Percentiles rank a stretch among this genome's conserved stretches.
These are phyloP conservation scores for Sporothrix schenckii DNA, from an alignment of 2,329 filamentous ascomycete genomes.

Conservation along the genomic window DNA sequence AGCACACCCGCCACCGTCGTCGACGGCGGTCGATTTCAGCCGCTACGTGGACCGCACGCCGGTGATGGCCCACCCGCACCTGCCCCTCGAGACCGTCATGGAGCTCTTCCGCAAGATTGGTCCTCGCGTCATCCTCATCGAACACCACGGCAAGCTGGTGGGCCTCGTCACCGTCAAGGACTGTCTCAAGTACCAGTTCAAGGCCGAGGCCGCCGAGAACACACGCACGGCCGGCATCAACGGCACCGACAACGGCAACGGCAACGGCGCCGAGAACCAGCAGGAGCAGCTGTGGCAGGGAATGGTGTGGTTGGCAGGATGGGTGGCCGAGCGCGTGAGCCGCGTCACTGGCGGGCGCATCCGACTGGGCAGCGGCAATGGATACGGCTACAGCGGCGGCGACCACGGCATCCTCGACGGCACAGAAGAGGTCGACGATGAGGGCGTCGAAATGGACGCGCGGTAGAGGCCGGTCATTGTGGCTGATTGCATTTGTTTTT, in stretches of 20 bases:
- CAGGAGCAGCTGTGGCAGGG: slow-evolving; percentile 67
- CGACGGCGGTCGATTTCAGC: slow-evolving; percentile 71
- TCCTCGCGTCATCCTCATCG: slow-evolving; percentile 83
- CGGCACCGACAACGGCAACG: slow-evolving; percentile 54
- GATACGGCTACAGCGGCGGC: slow-evolving; percentile 38
- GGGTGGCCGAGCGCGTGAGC: slow-evolving; percentile 60
- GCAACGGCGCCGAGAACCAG: slow-evolving; percentile 57
- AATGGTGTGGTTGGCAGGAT: slow-evolving; percentile 57
- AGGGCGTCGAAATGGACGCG: slow-evolving; percentile 49
- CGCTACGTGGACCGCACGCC: slow-evolving; percentile 88
- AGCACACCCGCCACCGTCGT: not conserved
- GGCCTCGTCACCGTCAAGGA: slow-evolving; percentile 96
- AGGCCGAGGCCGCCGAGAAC: slow-evolving; percentile 83
- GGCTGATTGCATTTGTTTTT: not conserved
- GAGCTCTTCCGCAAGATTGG: slow-evolving; percentile 98
- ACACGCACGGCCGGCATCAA: slow-evolving; percentile 53
- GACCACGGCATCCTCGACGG: slow-evolving; percentile 52
- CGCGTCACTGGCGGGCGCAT: slow-evolving; percentile 61
- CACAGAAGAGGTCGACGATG: slow-evolving; percentile 54
- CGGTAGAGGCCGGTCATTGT: not conserved
- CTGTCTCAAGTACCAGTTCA: slow-evolving; percentile 96
- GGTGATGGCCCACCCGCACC: slow-evolving; percentile 83
- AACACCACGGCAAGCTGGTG: slow-evolving; percentile 79
- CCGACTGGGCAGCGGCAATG: slow-evolving; percentile 49
- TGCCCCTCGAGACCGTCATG: slow-evolving; percentile 96